Conservation (phyloP, 179 eudicot genomes). For the Gypsophila paniculata region DNA sequence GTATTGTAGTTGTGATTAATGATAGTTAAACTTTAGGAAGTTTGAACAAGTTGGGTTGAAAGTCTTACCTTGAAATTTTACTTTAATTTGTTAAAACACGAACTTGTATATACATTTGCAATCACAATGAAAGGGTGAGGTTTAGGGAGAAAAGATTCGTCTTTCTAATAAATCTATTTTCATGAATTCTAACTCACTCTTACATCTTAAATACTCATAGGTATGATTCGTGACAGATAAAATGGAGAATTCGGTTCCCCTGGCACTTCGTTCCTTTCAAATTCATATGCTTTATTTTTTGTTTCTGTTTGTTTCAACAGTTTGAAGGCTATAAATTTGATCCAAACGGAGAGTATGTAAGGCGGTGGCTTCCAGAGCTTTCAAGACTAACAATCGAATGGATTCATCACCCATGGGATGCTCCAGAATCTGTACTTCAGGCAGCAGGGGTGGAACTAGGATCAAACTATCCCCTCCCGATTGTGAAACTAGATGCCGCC, state of each 20-base stretch:
- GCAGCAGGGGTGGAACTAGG: conserved; percentile 97
- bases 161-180: background rate
- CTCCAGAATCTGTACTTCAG: conserved; percentile 82
- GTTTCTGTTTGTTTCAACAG: conserved; percentile 13
- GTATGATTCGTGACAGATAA: background rate
- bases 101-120: background rate
- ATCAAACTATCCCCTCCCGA: conserved; percentile 84
- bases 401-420: conserved; percentile 98
- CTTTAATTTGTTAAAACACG: no score
- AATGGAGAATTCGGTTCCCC: background rate
- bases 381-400: conserved; percentile 91
- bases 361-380: conserved; percentile 97
- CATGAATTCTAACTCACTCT: background rate
- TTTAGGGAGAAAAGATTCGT: background rate
- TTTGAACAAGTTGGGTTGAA: background rate
- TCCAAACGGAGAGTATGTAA: conserved; percentile 87
- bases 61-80: no score
- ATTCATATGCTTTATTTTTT: background rate
- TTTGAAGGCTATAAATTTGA: conserved; percentile 94
- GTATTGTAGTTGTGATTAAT: no score
- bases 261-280: no score
- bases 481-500: conserved; percentile 70
- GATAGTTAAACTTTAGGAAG: background rate
- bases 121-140: background rate
- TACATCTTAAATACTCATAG: background rate